Percentiles rank a stretch among this genome's conserved stretches.
Evolutionary conservation across 495 filamentous ascomycete species (phyloP).

Genomic region (Penicillium atrosanguineum): DNA sequence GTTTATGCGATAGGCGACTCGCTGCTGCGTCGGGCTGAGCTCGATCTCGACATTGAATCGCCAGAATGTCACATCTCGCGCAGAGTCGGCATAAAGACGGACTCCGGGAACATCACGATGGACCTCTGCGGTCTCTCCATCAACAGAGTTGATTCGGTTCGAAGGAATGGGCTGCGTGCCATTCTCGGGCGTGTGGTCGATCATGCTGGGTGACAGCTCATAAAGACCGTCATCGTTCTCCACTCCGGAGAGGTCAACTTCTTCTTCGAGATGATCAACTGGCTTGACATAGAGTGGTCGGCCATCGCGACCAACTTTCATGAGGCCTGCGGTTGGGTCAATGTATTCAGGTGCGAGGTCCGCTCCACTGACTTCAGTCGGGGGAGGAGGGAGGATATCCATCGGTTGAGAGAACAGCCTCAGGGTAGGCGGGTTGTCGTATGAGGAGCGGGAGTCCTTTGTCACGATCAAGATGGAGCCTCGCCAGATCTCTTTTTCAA

Average conservation of each 20-base stretch:
- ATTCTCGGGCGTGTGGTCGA: slow-evolving; percentile 40
- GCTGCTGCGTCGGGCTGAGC: slow-evolving; percentile 67
- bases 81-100: slow-evolving; percentile 78
- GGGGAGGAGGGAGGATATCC: slow-evolving; percentile 80
- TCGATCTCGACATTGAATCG: slow-evolving; percentile 92
- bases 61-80: slow-evolving; percentile 93
- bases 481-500: slow-evolving; percentile 79
- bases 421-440: slow-evolving; percentile 72
- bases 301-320: slow-evolving; percentile 77
- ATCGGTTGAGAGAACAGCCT: slow-evolving; percentile 83
- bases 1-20: slow-evolving; percentile 95
- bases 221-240: slow-evolving; percentile 83
- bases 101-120: slow-evolving; percentile 78
- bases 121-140: slow-evolving; percentile 73
- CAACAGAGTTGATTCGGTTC: slow-evolving; percentile 42
- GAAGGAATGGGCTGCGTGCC: slow-evolving; percentile 39
- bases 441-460: slow-evolving; percentile 73
- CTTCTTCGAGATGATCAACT: slow-evolving; percentile 75
- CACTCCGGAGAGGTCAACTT: slow-evolving; percentile 66
- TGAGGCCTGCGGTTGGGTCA: slow-evolving; percentile 82
- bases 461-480: slow-evolving; percentile 95
- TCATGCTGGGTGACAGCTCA: slow-evolving; percentile 50
- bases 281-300: slow-evolving; percentile 79
- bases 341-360: slow-evolving; percentile 76
- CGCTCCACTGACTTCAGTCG: slow-evolving; percentile 59